Evolutionary conservation across 2,329 filamentous ascomycete genomes (phyloP).

Genomic region (Botrytis elliptica): DNA sequence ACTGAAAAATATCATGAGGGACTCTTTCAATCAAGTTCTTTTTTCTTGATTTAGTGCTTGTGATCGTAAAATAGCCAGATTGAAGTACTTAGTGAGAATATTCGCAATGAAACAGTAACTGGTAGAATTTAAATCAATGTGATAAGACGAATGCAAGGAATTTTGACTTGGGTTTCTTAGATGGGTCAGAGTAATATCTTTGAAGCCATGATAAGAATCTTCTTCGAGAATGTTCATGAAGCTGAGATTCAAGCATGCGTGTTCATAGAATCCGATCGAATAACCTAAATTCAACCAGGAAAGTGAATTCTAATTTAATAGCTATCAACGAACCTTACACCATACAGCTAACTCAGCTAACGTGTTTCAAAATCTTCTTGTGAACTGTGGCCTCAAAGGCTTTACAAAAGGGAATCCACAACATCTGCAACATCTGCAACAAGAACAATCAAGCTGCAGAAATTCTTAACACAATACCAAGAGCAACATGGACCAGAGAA

Average conservation of each 20-base stretch:
- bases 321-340: accelerated
- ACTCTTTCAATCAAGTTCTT: neutral
- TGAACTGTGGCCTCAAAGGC: neutral
- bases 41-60: neutral
- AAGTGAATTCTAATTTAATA: neutral
- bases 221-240: neutral
- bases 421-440: neutral
- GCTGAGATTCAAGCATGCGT: neutral
- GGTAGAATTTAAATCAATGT: neutral
- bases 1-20: neutral
- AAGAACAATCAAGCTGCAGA: neutral
- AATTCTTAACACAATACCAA: neutral
- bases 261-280: neutral
- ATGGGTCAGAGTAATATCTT: neutral
- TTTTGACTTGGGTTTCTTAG: neutral
- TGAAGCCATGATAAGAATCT: neutral
- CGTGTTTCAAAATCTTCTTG: neutral
- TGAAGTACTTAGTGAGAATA: neutral
- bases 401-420: neutral
- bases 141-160: neutral
- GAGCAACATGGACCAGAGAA: neutral
- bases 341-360: neutral
- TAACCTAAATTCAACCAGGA: neutral
- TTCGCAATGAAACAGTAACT: neutral
- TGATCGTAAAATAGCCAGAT: neutral